Percentiles rank a stretch among this genome's conserved stretches.
These are phyloP conservation scores for Xylaria arbuscula DNA, from an alignment of 2,329 filamentous ascomycete species.

Conservation along the genomic window DNA sequence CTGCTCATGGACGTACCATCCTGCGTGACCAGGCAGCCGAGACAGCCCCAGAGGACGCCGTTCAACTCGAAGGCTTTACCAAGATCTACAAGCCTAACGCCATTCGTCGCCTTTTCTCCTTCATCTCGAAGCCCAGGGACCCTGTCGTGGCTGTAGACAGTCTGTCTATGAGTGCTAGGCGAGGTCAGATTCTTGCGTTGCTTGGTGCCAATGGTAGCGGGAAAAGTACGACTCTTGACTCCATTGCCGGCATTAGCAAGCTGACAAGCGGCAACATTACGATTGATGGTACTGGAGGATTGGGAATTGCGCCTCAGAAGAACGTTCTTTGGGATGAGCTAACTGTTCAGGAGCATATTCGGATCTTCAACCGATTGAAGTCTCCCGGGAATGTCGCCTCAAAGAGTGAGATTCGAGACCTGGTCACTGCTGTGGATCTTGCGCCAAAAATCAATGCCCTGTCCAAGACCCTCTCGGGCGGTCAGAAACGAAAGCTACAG, in stretches of 20 bases:
- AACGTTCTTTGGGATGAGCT: conserved; percentile 94
- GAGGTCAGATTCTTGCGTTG: conserved; percentile 86
- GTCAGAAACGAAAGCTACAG: conserved; percentile 92
- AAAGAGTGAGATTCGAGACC: conserved; percentile 67
- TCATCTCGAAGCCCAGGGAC: conserved; percentile 62
- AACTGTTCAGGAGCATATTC: conserved; percentile 85
- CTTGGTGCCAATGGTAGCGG: conserved; percentile 91
- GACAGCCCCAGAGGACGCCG: conserved; percentile 60
- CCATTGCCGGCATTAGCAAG: conserved; percentile 83
- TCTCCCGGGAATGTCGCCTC: conserved; percentile 66
- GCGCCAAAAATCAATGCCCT: conserved; percentile 76
- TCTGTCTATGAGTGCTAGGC: conserved; percentile 75
- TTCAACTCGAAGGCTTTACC: conserved; percentile 77
- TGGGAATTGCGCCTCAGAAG: conserved; percentile 91
- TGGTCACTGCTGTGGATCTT: conserved; percentile 79
- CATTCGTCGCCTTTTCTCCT: conserved; percentile 65
- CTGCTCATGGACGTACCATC: conserved; percentile 69
- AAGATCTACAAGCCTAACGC: conserved; percentile 80
- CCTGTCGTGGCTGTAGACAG: conserved; percentile 83
- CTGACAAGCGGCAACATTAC: conserved; percentile 80
- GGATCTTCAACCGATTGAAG: conserved; percentile 86
- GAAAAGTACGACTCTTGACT: conserved; percentile 89
- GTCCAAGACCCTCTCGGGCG: conserved; percentile 84
- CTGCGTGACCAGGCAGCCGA: conserved; percentile 50
- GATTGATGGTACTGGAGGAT: conserved; percentile 79